These are phyloP conservation scores for Solanum chiquidenum DNA, from an alignment of 257 asterid genomes.

Conservation along the genomic window DNA sequence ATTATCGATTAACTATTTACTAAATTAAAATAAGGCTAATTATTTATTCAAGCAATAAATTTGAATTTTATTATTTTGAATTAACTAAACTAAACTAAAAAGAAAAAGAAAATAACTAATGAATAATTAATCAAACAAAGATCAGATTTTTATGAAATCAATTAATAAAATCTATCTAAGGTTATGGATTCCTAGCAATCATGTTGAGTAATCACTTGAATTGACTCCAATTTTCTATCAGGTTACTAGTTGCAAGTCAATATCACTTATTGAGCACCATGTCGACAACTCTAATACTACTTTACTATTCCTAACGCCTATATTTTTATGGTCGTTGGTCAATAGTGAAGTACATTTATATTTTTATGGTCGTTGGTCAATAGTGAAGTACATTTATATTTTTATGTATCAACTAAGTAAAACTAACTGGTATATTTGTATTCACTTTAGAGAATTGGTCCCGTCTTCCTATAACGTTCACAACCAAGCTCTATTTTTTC, in stretches of 20 bases:
- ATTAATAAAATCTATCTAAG: not conserved
- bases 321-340: not conserved
- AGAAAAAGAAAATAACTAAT: too few relatives aligned
- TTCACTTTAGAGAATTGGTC: not conserved
- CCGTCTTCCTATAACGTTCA: not conserved
- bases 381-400: not conserved
- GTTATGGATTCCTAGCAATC: not conserved
- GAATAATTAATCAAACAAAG: too few relatives aligned
- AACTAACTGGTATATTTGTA: not conserved
- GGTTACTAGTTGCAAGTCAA: not conserved
- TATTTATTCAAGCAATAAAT: not conserved
- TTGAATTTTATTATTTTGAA: not conserved
- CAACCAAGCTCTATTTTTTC: not conserved
- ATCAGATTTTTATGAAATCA: too few relatives aligned
- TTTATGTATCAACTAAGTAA: not conserved
- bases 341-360: not conserved
- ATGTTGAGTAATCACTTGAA: not conserved
- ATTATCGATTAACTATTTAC: too few relatives aligned
- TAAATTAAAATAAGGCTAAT: too few relatives aligned
- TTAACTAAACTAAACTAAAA: too few relatives aligned
- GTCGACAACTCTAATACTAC: not conserved
- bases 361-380: not conserved
- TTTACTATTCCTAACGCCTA: not conserved
- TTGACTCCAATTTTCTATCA: too few relatives aligned
- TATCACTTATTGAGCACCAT: not conserved